Evolutionary conservation across 768 basidiomycete genomes (phyloP).

Genomic region (Lactifluus volemus): DNA sequence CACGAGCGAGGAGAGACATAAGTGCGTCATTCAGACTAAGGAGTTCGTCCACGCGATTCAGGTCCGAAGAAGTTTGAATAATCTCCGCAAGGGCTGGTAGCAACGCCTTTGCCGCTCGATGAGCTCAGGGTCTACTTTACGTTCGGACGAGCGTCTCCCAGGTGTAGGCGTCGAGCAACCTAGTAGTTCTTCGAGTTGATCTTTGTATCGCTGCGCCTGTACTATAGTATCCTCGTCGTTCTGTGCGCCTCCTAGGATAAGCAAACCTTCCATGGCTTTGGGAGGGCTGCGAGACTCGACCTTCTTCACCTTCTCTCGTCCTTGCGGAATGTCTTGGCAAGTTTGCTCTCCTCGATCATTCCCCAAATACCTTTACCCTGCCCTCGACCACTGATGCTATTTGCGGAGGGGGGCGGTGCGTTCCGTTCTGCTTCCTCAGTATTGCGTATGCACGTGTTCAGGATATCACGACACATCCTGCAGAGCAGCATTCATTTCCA

Average conservation of each 20-base stretch:
- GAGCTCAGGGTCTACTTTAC: conserved; percentile 31
- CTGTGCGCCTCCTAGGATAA: conserved; percentile 19
- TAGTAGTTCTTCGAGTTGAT: conserved; percentile 24
- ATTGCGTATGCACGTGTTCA: conserved; percentile 86
- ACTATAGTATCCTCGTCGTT: conserved; percentile 38
- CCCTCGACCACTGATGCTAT: conserved; percentile 41
- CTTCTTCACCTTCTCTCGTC: conserved; percentile 41
- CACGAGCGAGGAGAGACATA: conserved; percentile 42
- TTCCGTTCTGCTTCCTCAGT: conserved; percentile 73
- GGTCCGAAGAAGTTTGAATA: conserved; percentile 51
- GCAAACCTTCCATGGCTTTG: conserved; percentile 15
- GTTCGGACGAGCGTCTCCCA: conserved; percentile 6
- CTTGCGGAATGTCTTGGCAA: conserved; percentile 60
- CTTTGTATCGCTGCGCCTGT: conserved; percentile 34
- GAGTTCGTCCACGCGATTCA: conserved; percentile 55
- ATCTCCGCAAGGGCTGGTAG: conserved; percentile 42
- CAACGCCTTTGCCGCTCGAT: conserved; percentile 44
- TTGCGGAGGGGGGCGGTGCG: conserved; percentile 20
- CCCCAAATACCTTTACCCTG: conserved; percentile 66
- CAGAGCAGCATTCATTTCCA: neutral
- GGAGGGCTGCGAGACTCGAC: conserved; percentile 28
- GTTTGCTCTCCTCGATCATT: conserved; percentile 78
- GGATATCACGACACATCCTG: conserved; percentile 79
- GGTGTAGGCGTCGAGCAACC: conserved; percentile 22
- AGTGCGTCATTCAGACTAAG: conserved; percentile 67